Base-by-base conservation (phyloP, 2,329 filamentous ascomycete species). In the Fusarium sp. region DNA sequence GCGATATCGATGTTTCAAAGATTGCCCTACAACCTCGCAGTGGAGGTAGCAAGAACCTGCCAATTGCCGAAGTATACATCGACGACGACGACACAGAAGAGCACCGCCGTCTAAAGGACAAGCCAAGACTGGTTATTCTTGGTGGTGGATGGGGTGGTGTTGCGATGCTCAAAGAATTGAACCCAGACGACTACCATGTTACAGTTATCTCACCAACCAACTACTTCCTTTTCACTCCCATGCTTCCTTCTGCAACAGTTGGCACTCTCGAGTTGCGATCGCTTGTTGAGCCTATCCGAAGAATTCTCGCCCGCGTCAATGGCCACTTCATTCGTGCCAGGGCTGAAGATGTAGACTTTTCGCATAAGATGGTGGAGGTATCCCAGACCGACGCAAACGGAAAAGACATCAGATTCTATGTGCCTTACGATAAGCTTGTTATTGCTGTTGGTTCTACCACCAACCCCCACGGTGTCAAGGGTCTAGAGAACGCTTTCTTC, bases 191-290 rank as follows among this genome's bases (percentile, higher is more conserved):
- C 74, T 99, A 98, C 78, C 94, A 99, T 80, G 91, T 99, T 72
- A 98, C 95, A 7, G 92, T 99, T 41, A 91, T 99, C 45, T 97
- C 94, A 14, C 95, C 96, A 0, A 92, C 92, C 37, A 98, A 98
- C 76, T 97, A 98, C 82, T 99, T 99, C 82, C 83, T 99, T 32
- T 99, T 99, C 80, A 99, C 96, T 3, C 96, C 96, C 1, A 98
- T 99, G 94, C 85, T 99, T 45, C 96, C 96, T 3, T 97, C 94
- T 34, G 97, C 96, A 10, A 99, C 97, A 0, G 96, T 99, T 8
- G 97, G 97, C 14, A 99, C 96, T 0, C 84, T 99, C 32, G 95
- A 97, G 77, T 84, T 98, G 75, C 87, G 95, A 70, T 97, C 94
- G 51, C 84, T 99, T 62, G 93, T 98, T 42, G 96, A 99, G 80